Evolutionary conservation across 345 rosid genomes (phyloP), one percentile per base, ranked within the genome.

Genomic region (Arabis alpina): DNA sequence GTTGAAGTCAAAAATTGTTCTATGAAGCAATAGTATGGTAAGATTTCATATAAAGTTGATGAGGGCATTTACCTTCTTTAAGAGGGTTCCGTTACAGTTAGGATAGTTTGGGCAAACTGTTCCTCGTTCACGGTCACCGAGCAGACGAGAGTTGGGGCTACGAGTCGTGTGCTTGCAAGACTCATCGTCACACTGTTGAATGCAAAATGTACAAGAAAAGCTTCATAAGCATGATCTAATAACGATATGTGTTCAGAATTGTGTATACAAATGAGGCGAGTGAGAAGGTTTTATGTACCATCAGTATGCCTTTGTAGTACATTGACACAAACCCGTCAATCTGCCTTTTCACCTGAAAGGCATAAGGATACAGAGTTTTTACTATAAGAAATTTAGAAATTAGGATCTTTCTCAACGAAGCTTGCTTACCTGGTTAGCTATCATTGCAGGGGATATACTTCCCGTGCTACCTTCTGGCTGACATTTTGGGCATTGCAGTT

Each of bases 41-140:
- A 40, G 53, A 54, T 10, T 57, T 56, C 24, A 16, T 5, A 37
- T 19, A 39, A 43, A 25, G 43, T 72, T 6, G 43, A 48, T 4
- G 40, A 56, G 5, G 27, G 51, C 23, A 10, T 61, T 42, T 57
- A 89, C 99, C 99, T 85, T 87, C 85, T 91, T 78, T 58, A 80
- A 56, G 47, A 94, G 97, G 66, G 73, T 86, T 4, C 99, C 99
- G 14, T 83, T 85, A 60, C 99, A 94, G 57, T 85, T 88, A 32
- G 99, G 99, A 76, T 94, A 88, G 74, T 84, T 90, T 25, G 97
- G 93, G 77, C 99, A 94, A 72, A 88, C 89, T n/a, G 99, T 94
- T 61, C 99, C 99, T n/a, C 80, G 82, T 70, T 91, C 99, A 15
- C 87, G 83, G 66, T 89, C 97, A 53, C 97, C 96, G 4, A 91